phyloP scores from a whole-genome alignment of 331 rosid genomes.

The Rosa hybrid region DNA sequence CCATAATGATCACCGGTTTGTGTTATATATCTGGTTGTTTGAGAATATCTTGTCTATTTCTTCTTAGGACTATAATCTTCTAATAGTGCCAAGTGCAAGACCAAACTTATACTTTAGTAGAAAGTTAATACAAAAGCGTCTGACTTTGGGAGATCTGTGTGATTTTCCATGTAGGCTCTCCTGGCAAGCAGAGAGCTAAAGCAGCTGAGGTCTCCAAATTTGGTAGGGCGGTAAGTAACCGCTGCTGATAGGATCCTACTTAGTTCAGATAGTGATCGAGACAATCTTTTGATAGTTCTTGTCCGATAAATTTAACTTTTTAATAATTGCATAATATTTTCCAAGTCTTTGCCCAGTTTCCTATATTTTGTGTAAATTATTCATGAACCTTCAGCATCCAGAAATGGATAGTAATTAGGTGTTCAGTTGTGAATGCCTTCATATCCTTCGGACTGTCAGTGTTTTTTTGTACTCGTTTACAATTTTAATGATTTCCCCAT shows the following conservation, averaged over 20 bases:
- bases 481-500: background rate
- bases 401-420: background rate
- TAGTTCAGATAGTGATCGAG: background rate
- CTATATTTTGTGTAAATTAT: background rate
- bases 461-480: background rate
- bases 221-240: slow-evolving; percentile 66
- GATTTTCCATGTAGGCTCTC: slow-evolving; percentile 47
- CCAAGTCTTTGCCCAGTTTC: background rate
- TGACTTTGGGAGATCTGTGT: background rate
- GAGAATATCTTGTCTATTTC: background rate
- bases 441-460: background rate
- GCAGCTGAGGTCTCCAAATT: slow-evolving; percentile 66
- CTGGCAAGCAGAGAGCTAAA: slow-evolving; percentile 54
- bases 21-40: background rate
- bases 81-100: background rate
- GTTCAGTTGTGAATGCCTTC: background rate
- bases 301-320: background rate
- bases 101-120: background rate
- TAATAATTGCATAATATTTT: too few relatives aligned
- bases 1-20: background rate
- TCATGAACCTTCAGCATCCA: background rate
- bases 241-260: slow-evolving; percentile 19
- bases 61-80: background rate
- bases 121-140: background rate
- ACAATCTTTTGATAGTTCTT: background rate